Conservation (phyloP, 208 protist genomes). For the Trypanosoma brucei region DNA sequence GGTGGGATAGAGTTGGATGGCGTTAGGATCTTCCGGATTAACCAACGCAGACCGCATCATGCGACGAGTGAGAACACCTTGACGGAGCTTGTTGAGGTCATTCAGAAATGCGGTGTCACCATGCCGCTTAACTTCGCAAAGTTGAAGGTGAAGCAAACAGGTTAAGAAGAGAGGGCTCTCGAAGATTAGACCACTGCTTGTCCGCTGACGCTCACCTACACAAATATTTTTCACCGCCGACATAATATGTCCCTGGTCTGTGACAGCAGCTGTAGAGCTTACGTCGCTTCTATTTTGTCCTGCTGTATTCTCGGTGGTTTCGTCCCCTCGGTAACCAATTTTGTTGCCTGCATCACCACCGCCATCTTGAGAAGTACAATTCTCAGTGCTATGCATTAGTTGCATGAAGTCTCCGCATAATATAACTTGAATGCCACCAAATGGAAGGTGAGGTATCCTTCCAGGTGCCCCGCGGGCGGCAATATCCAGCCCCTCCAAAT, state of each 20-base stretch:
- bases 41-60: constrained; percentile 53
- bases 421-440: constrained; percentile 85
- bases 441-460: constrained; percentile 28
- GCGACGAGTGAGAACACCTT: constrained; percentile 52
- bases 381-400: constrained; percentile 25
- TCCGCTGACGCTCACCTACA: neutral
- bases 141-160: constrained; percentile 59
- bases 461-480: constrained; percentile 26
- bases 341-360: too few species aligned
- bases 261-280: too few species aligned
- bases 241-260: too few species aligned
- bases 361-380: neutral
- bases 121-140: constrained; percentile 39
- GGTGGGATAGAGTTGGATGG: constrained; percentile 70
- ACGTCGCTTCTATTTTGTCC: too few species aligned
- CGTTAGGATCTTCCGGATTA: constrained; percentile 43
- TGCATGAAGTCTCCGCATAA: constrained; percentile 86
- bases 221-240: too few species aligned
- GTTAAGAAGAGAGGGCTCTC: constrained; percentile 58
- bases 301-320: too few species aligned
- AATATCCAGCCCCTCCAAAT: constrained; percentile 44
- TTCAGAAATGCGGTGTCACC: constrained; percentile 48
- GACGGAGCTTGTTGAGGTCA: constrained; percentile 61
- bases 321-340: too few species aligned
- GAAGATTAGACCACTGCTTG: constrained; percentile 39